Base-by-base conservation (phyloP, 176 grass and related monocot genomes). In the Juncus inflexus region DNA sequence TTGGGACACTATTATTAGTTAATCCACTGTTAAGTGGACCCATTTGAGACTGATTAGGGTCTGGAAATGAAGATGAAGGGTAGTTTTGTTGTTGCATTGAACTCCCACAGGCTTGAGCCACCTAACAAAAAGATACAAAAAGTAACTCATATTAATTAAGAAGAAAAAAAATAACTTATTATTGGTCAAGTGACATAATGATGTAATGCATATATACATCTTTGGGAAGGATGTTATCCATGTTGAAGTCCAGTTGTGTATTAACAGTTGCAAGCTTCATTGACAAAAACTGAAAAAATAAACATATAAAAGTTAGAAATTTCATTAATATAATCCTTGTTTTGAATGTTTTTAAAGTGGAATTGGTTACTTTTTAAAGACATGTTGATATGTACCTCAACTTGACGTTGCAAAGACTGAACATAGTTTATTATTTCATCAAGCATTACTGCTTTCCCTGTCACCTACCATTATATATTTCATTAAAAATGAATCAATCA, bases 391-490 rank as follows among this genome's bases (percentile, higher is more conserved):
- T 28, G 19, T 28, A 90, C 86, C 86, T 90, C 86, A 0, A 90
- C 86, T 73, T 90, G 86, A 1, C 78, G 82, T 69, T 90, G 82
- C 51, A 90, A 40, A 15, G 86, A 85, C 57, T 90, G 86, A 7
- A 90, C 86, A 45, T 90, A 90, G 71, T 90, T 90, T 77, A 90
- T 90, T 41, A 90, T 85, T 78, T 90, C 86, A 39, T 90, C 86
- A 14, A 90, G 86, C 82, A 90, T 90, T 15, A 90, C 75, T 14
- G 86, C 86, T 70, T 90, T 90, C 39, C 86, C 86, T 0, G 78
- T 90, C 5, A 90, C 82, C 86, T 90, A 70, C 9, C 41, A 71
- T 58, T 47, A 6, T 47, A 1, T 2, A 6, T 47, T 47, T 47
- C 8, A 59, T 12, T 55, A 42, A 71, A 58, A 3, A 41, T 15